Base-by-base conservation (phyloP, 495 filamentous ascomycete species). In the Talaromyces liani region DNA sequence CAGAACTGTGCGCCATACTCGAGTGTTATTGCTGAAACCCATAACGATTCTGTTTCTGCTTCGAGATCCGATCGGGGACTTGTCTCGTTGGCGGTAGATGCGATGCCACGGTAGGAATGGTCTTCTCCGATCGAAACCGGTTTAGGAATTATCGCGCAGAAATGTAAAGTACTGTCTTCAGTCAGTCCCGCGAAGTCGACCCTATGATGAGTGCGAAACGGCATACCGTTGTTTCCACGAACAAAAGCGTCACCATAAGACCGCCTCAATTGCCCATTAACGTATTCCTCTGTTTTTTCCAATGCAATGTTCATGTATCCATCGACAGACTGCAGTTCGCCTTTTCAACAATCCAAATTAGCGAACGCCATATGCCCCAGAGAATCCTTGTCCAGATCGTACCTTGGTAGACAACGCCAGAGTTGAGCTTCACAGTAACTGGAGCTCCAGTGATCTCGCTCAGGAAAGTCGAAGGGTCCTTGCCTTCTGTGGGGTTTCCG, bases 221-320 rank as follows among this genome's bases (percentile, higher is more conserved):
- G 2, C 20, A 20, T 60, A 97, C 94, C 94, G 66, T 98, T 98
- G 74, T 98, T 98, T 65, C 94, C 94, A 68, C 94, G 83, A 18
- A 98, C 88, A 71, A 98, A 98, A 31, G 95, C 92, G 79, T 98
- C 94, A 0, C 95, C 94, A 74, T 96, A 98, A 51, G 79, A 88
- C 67, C 90, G 83, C 66, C 86, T 84, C 70, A 91, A 83, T 63
- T 85, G 85, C 27, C 93, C 95, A 70, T 92, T 87, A 58, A 94
- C 88, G 69, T 86, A 92, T 77, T 98, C 95, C 65, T 92, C 88
- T 0, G 92, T 93, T 74, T 96, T 93, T 72, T 98, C 94, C 3
- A 98, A 83, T 20, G 94, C 92, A 66, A 98, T 95, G 73, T 98
- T 98, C 94, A 98, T 98, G 72, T 97, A 98, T 45, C 95, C 95